Evolutionary conservation across 164 flowering plant genomes (phyloP).

Genomic region (Chloranthus sessilifolius): DNA sequence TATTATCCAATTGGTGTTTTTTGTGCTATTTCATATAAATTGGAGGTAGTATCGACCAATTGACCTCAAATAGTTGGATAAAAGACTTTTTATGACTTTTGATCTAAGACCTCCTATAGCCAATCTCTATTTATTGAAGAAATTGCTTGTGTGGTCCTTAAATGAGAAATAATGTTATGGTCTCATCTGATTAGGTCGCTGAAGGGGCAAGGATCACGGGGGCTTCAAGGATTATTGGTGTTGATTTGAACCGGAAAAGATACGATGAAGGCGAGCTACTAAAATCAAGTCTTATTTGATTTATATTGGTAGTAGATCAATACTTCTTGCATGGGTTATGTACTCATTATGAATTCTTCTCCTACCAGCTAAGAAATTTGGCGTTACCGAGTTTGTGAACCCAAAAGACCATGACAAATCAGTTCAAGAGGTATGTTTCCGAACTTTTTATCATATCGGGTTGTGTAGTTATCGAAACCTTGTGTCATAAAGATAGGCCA

Average conservation of each 20-base stretch:
- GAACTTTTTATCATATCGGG: not conserved
- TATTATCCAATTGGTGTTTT: too few species aligned
- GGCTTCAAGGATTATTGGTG: constrained; percentile 74
- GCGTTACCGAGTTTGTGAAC: constrained; percentile 37
- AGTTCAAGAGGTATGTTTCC: constrained; percentile 35
- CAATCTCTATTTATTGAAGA: not conserved
- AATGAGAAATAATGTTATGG: not conserved
- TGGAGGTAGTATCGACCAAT: too few species aligned
- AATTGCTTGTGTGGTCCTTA: too few species aligned
- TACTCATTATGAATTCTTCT: not conserved
- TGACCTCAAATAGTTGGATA: too few species aligned
- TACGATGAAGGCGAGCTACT: constrained; percentile 43
- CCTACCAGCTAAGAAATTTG: constrained; percentile 41
- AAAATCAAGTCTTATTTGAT: not conserved
- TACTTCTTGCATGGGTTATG: not conserved
- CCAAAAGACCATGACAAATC: constrained; percentile 34
- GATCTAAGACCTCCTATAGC: not conserved
- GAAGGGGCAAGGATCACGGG: constrained; percentile 80
- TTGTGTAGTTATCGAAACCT: not conserved
- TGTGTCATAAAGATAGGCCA: too few species aligned
- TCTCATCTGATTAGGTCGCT: constrained; percentile 40
- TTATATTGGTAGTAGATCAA: not conserved
- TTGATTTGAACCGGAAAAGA: constrained; percentile 59
- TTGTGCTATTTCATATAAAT: too few species aligned
- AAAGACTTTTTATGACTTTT: not conserved